phyloP scores from a whole-genome alignment of 1,284 basidiomycete species.

The Sutorius eximius region DNA sequence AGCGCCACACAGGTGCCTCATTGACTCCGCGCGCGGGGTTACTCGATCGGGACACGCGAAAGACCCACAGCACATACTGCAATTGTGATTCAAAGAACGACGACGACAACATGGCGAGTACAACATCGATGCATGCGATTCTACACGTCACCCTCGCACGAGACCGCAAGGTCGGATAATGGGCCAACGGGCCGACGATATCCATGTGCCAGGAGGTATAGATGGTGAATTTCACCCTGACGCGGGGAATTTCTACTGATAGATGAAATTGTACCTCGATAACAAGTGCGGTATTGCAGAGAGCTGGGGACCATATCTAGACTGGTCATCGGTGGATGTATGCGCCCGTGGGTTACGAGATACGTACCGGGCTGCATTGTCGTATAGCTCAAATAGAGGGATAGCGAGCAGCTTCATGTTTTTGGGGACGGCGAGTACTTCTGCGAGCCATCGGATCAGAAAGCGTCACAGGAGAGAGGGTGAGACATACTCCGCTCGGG shows the following conservation, averaged over 20 bases:
- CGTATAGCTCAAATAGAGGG: constrained; percentile 95
- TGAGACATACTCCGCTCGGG: constrained; percentile 80
- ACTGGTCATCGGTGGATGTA: neutral
- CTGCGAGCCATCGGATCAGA: constrained; percentile 43
- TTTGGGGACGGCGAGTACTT: constrained; percentile 93
- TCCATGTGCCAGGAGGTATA: neutral
- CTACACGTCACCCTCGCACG: constrained; percentile 2
- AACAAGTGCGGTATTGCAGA: constrained; percentile 93
- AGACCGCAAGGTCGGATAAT: neutral
- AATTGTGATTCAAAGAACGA: neutral
- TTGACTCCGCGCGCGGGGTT: constrained; percentile 17
- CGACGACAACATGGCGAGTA: constrained; percentile 10
- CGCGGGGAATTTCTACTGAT: constrained; percentile 43
- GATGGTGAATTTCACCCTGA: neutral
- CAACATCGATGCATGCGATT: constrained; percentile 14
- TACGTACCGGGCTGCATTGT: constrained; percentile 84
- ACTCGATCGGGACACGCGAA: constrained; percentile 19
- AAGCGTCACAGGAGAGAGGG: neutral
- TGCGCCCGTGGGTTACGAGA: neutral
- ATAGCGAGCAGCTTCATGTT: constrained; percentile 99
- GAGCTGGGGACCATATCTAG: constrained; percentile 68
- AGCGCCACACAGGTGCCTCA: constrained; percentile 17
- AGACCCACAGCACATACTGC: neutral
- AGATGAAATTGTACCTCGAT: constrained; percentile 82
- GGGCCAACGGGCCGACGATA: neutral